Evolutionary conservation across 2,329 filamentous ascomycete species (phyloP), one percentile per base, ranked within the genome.

Genomic region (Fusarium sp.): DNA sequence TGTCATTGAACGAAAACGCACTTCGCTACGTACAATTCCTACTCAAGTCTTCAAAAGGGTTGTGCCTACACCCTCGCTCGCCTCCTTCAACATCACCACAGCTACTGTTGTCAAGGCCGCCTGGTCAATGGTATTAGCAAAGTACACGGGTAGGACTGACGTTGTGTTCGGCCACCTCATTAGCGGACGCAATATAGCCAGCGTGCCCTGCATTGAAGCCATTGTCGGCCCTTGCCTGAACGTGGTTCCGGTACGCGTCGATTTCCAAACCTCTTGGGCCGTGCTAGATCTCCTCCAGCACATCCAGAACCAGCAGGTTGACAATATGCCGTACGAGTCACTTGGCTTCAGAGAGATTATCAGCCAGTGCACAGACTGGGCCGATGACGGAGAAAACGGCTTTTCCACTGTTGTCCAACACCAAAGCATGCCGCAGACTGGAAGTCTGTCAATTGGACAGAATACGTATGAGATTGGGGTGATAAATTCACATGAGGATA

Each of bases 61-160:
- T 8, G 32, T 72, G 0, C 33, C 61, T 20, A 64, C 64, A 27
- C 60, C 45, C 8, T 73, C 73, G 3, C 64, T 71, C 5, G 65
- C 70, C 2, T 50, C 71, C 1, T 40, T 59, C 53, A 65, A 73
- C 20, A 76, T 77, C 18, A 73, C 73, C 14, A 67, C 68, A 7
- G 83, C 83, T 11, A 84, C 82, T 2, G 58, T 85, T 23, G 75
- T 85, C 71, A 85, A 85, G 60, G 82, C 81, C n/a, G 83, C 83
- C 1, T 85, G 83, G 83, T 79, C 83, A 1, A 70, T 77, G 3
- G 80, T 81, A 14, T 73, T 85, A 8, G 80, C 81, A 6, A 77
- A 79, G 12, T 59, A 79, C 27, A 78, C 82, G 0, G 75, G 78
- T n/a, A 78, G 73, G 26, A 64, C 73, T 2, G 83, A 73, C 20